These are phyloP conservation scores for Cymbopogon citratus DNA, from an alignment of 176 grass and related monocot species.

Conservation along the genomic window DNA sequence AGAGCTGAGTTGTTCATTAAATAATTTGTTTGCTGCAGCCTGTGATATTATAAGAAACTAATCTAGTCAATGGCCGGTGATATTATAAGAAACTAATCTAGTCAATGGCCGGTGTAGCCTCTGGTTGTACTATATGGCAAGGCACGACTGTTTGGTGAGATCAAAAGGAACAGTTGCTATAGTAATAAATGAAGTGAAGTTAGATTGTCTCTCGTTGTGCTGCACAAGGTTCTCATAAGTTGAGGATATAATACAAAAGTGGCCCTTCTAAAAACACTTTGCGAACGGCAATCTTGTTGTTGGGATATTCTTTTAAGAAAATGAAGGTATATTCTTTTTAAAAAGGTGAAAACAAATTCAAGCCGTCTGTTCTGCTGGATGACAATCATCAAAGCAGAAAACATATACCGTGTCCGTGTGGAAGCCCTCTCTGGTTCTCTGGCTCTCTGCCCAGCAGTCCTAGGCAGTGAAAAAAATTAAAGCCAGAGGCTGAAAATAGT, in stretches of 20 bases:
- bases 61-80: neutral
- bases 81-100: neutral
- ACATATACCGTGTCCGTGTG: too few relatives aligned
- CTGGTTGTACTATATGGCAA: neutral
- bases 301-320: neutral
- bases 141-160: neutral
- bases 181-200: neutral
- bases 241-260: neutral
- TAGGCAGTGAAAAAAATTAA: too few relatives aligned
- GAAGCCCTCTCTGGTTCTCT: too few relatives aligned
- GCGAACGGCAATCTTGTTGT: neutral
- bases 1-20: slow-evolving; percentile 30
- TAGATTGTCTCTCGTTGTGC: neutral
- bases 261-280: neutral
- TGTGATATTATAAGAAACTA: slow-evolving; percentile 2
- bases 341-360: neutral
- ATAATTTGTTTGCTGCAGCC: slow-evolving; percentile 29
- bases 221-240: neutral
- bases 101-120: neutral
- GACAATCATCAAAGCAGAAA: neutral
- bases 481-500: too few relatives aligned
- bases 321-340: neutral
- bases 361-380: neutral
- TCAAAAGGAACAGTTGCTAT: neutral
- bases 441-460: too few relatives aligned